Evolutionary conservation across 164 flowering plant genomes (phyloP).

Genomic region (Nymphaea colorata): DNA sequence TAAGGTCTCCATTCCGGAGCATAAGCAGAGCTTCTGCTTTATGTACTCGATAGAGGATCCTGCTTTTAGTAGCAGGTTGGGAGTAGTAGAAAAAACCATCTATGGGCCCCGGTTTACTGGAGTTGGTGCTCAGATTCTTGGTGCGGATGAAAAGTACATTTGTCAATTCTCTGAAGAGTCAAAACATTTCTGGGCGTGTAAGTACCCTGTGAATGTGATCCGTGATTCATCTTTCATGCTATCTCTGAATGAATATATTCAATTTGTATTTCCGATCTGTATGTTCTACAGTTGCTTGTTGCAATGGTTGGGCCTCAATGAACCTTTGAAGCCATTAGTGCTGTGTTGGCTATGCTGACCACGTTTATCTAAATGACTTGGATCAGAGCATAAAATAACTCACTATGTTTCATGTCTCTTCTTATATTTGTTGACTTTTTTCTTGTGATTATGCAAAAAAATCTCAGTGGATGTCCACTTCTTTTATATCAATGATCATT

Average conservation of each 20-base stretch:
- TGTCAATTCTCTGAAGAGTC: slow-evolving; percentile 73
- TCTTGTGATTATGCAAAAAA: too few relatives aligned
- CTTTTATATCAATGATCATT: too few relatives aligned
- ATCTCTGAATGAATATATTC: background rate
- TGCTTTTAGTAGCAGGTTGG: slow-evolving; percentile 46
- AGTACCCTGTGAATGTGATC: slow-evolving; percentile 12
- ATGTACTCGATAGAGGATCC: slow-evolving; percentile 94
- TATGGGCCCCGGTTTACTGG: slow-evolving; percentile 81
- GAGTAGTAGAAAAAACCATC: slow-evolving; percentile 32
- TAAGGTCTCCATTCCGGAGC: slow-evolving; percentile 79
- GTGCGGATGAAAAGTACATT: slow-evolving; percentile 85
- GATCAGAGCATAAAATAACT: too few relatives aligned
- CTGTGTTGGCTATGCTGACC: too few relatives aligned
- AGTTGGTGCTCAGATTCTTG: slow-evolving; percentile 92
- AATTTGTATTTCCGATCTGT: background rate
- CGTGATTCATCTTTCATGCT: background rate
- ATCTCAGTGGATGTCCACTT: too few relatives aligned
- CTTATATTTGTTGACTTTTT: too few relatives aligned
- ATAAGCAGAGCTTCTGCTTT: slow-evolving; percentile 82
- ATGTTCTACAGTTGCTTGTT: background rate
- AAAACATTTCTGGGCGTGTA: slow-evolving; percentile 87
- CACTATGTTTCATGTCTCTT: too few relatives aligned
- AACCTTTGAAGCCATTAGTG: too few relatives aligned
- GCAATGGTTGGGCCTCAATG: too few relatives aligned
- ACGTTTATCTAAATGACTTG: too few relatives aligned